phyloP scores from a whole-genome alignment of 306 rosid species.

The Carpinus fangiana region DNA sequence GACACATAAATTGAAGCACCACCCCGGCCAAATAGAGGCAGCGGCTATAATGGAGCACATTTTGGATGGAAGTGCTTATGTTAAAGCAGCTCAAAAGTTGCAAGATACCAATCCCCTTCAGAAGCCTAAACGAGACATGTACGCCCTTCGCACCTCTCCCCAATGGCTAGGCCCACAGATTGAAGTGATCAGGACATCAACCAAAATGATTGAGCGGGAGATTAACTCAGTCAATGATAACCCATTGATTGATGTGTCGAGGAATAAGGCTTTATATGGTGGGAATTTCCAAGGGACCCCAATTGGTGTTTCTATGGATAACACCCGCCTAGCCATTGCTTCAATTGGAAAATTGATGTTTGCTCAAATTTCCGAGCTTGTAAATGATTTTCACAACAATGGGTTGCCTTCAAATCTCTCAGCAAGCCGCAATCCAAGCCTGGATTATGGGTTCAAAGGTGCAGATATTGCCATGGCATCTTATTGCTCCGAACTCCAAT shows the following conservation, averaged over 20 bases:
- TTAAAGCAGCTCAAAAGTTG: conserved; percentile 67
- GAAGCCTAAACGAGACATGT: conserved; percentile 85
- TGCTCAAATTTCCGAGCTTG: conserved; percentile 95
- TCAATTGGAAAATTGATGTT: conserved; percentile 82
- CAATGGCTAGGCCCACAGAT: conserved; percentile 95
- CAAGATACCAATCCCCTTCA: conserved; percentile 85
- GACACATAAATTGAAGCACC: conserved; percentile 85
- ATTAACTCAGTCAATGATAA: conserved; percentile 91
- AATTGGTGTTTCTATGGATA: conserved; percentile 92
- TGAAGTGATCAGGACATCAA: conserved; percentile 76
- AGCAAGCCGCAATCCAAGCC: conserved; percentile 70
- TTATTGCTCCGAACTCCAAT: conserved; percentile 92
- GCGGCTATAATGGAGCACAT: conserved; percentile 97
- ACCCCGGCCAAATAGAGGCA: conserved; percentile 96
- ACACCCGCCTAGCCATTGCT: conserved; percentile 79
- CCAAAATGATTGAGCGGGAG: conserved; percentile 91
- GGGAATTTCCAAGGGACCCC: conserved; percentile 97
- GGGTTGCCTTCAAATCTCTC: conserved; percentile 88
- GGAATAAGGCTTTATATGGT: conserved; percentile 89
- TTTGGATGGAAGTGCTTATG: conserved; percentile 73
- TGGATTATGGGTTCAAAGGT: conserved; percentile 93
- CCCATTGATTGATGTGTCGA: conserved; percentile 85
- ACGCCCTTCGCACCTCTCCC: conserved; percentile 88
- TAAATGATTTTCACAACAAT: conserved; percentile 78
- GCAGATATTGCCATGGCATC: conserved; percentile 97